phyloP scores from a whole-genome alignment of 208 protist genomes.

The Herpetomonas tarakana region DNA sequence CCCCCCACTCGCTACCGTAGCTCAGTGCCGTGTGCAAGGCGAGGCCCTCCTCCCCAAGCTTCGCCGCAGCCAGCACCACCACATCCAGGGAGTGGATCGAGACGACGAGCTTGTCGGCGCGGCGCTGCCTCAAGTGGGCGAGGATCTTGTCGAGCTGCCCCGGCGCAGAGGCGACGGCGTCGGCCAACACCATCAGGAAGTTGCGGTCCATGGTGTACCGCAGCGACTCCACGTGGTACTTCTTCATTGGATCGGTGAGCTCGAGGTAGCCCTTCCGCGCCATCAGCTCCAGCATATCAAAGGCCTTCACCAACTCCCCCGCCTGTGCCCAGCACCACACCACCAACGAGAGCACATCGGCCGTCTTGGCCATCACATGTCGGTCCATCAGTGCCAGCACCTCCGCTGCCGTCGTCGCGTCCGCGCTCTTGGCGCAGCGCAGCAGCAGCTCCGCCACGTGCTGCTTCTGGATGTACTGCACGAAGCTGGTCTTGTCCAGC shows the following conservation, averaged over 20 bases:
- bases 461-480: conserved; percentile 69
- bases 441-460: conserved; percentile 73
- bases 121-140: conserved; percentile 40
- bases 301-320: conserved; percentile 59
- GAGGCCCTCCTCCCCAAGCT: conserved; percentile 62
- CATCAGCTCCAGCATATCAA: conserved; percentile 82
- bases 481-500: conserved; percentile 70
- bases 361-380: conserved; percentile 67
- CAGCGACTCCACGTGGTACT: conserved; percentile 65
- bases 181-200: conserved; percentile 65
- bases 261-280: conserved; percentile 75
- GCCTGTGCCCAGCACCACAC: conserved; percentile 77
- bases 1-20: conserved; percentile 56
- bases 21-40: conserved; percentile 57
- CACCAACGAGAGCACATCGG: conserved; percentile 67
- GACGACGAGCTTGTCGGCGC: conserved; percentile 36
- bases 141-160: conserved; percentile 46
- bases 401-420: conserved; percentile 58
- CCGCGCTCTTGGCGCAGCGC: conserved; percentile 70
- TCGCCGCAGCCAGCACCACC: conserved; percentile 54
- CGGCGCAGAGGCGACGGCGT: conserved; percentile 31
- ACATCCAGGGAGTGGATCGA: conserved; percentile 76
- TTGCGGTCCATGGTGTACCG: conserved; percentile 78
- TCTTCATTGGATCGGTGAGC: conserved; percentile 53
- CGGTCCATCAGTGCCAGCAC: conserved; percentile 84